Conservation (phyloP, 2,329 filamentous ascomycete species). For the Cercospora citrullina region DNA sequence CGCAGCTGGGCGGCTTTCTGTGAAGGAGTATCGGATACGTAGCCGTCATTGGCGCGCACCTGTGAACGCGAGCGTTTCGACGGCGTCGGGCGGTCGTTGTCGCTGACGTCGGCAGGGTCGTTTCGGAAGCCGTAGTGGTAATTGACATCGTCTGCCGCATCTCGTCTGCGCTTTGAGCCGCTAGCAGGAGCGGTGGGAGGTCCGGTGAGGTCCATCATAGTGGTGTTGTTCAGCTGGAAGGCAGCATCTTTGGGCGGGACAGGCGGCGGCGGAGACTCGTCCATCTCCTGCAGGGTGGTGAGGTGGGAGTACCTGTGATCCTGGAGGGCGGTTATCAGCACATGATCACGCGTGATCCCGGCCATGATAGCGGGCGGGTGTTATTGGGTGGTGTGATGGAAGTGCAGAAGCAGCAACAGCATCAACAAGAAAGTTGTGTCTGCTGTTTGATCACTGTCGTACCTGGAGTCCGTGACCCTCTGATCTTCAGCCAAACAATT, state of each 20-base stretch:
- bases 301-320: constrained; percentile 13
- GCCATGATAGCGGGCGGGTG: background rate
- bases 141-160: constrained; percentile 25
- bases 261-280: constrained; percentile 29
- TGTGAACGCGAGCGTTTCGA: constrained; percentile 34
- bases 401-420: background rate
- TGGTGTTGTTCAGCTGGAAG: constrained; percentile 15
- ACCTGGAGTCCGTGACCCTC: background rate
- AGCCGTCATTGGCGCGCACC: constrained; percentile 19
- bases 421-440: background rate
- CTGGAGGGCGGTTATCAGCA: constrained; percentile 17
- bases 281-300: constrained; percentile 18
- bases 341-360: constrained; percentile 6
- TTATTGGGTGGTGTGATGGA: background rate
- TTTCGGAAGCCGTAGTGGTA: constrained; percentile 21
- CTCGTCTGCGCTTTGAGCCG: constrained; percentile 37
- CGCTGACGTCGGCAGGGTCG: constrained; percentile 24
- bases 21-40: constrained; percentile 28
- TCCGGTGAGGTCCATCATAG: constrained; percentile 25
- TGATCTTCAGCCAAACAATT: background rate
- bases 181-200: constrained; percentile 27
- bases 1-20: constrained; percentile 33
- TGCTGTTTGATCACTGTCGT: background rate
- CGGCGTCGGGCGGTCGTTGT: constrained; percentile 31
- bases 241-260: constrained; percentile 37